Evolutionary conservation across 2,329 filamentous ascomycete genomes (phyloP), one percentile per base, ranked within the genome.

Genomic region (Xylariaceae sp.): DNA sequence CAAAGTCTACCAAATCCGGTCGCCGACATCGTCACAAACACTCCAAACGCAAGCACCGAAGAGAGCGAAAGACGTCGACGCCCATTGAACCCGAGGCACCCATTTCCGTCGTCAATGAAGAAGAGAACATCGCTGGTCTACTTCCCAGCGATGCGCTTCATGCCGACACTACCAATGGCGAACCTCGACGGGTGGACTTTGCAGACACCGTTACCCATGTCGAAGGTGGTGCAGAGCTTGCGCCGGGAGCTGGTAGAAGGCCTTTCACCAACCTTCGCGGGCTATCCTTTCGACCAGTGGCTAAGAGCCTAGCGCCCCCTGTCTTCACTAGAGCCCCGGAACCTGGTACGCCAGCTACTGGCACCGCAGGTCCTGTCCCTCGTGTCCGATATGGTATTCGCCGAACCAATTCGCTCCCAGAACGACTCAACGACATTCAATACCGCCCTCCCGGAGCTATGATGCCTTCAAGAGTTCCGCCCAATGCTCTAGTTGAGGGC

Each of bases 391-490:
- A 78, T 50, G 78, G 78, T n/a, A 79, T 88, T 39, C 81, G 84
- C 42, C 76, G 86, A 41, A 87, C 85, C 16, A 87, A 79, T 58
- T 89, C 86, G 1, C 72, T 89, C 2, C 86, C 86, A 0, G 83
- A 85, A 53, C 76, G 83, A 15, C 72, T 88, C 8, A 79, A 76
- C 45, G 64, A 67, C 17, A 51, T 62, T 26, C 53, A 60, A 19
- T 51, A 67, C 26, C 71, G 75, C 3, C 57, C 74, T 1, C 72
- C 75, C 1, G 73, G 74, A 4, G 67, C 68, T 24, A 67, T 77
- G 64, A 60, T 76, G 31, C 72, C 74, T 1, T 61, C 72, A 13
- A 67, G 71, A 40, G 55, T 73, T 11, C 67, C 74, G 0, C 52
- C 68, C 4, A 60, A 61, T 1, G 56, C 64, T 0, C 43, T 72